Base-by-base conservation (phyloP, 1,139 yeast genomes). In the Magnusiomyces magnusii region DNA sequence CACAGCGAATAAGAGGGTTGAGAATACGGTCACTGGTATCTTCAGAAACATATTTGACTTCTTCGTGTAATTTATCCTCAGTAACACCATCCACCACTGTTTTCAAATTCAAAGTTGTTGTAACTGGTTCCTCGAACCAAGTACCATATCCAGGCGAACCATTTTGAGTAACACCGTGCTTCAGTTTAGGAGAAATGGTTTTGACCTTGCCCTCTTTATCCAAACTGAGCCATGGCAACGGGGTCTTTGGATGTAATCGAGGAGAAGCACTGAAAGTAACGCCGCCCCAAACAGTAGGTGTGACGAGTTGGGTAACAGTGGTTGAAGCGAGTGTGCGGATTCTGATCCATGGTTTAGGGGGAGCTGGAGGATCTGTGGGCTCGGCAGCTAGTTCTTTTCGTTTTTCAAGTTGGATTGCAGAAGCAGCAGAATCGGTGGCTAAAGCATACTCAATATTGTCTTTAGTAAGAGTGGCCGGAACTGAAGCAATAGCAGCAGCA, bases 181-280 rank as follows among this genome's bases (percentile, higher is more conserved):
- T 88, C 66, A 83, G 66, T 65, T 87, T 79, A 1, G 97, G 97
- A 54, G 73, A 77, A 57, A 89, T 82, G 0, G 96, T 88, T 70
- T 85, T 84, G 58, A 96, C 95, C n/a, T 79, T 71, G 9, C 96
- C 97, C 61, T 85, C 82, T 63, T 86, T 84, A 59, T 89, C 80
- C 67, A 90, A 76, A 1, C 89, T 80, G 54, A 89, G 77, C 97
- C 97, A 90, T n/a, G 87, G 87, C 63, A 84, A 83, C 61, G 87
- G 78, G 63, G 85, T 76, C 24, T 88, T 82, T 10, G 86, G 81
- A 9, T 73, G 72, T 1, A 68, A 71, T 0, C 88, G 82, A 1
- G 95, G 96, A 67, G 84, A 82, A 15, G 86, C 89, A 60, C 84
- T 80, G 68, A 90, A 85, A 0, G 96, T 87, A 56, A 90, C 88